Evolutionary conservation across 148 eudicot genomes (phyloP), one percentile per base, ranked within the genome.

Genomic region (Hydrangea macrophylla): DNA sequence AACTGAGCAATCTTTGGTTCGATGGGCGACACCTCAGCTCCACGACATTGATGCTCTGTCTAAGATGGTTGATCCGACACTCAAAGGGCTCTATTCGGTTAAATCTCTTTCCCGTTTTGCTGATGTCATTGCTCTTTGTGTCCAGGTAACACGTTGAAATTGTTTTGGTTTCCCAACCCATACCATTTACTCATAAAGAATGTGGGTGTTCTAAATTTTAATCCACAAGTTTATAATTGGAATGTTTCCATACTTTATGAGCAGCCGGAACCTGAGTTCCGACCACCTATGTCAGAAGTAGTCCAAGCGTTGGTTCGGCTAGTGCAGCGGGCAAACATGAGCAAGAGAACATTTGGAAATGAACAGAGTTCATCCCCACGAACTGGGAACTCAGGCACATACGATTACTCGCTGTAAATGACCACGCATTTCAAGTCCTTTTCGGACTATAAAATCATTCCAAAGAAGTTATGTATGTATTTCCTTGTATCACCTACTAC

Each of bases 251-350:
- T 37, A 17, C 7, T 48, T 31, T 48, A 9, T 67, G 69, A 30
- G 24, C 89, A 92, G 98, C 84, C 91, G 37, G 98, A 92, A 78
- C 98, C 98, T 0, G 98, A 92, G 75, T 92, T 90, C 81, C 83
- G 98, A 68, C 98, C 98, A 65, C 96, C 98, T 10, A 92, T 92
- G 98, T 92, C 98, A 40, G 98, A 92, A 75, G 98, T 92, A 80
- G 97, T 92, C 40, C 88, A 92, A 75, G 96, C 90, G 22, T 81
- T 92, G 86, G 92, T 92, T 40, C 85, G 92, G n/a, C 79, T 92
- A 75, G 97, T 92, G 72, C 92, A 89, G 60, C 79, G 96, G 54
- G 84, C 97, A 62, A 92, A 92, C 84, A 92, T 92, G 97, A 92
- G 97, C 86, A 92, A 87, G 82, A 79, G 97, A 76, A 92, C 97